Evolutionary conservation across 345 rosid species (phyloP).

Genomic region (Eucalyptus cloeziana): DNA sequence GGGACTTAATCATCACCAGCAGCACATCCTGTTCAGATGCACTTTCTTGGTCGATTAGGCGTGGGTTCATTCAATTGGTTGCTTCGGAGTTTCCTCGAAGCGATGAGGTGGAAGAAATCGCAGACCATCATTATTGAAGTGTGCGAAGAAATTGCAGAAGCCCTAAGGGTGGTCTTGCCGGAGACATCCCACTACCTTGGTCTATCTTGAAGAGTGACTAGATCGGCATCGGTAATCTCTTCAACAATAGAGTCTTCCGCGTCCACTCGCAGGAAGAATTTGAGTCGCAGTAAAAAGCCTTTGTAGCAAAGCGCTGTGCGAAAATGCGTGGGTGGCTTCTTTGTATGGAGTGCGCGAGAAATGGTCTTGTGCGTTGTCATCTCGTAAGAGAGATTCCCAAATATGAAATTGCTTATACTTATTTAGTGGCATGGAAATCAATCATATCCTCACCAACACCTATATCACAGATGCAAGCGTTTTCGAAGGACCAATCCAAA

Average conservation of each 20-base stretch:
- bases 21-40: rapidly evolving
- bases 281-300: too few relatives aligned
- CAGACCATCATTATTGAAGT: background rate
- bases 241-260: rapidly evolving
- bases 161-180: background rate
- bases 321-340: background rate
- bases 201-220: background rate
- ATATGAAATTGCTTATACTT: too few relatives aligned
- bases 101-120: background rate
- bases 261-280: too few relatives aligned
- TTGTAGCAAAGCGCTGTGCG: rapidly evolving
- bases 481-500: too few relatives aligned
- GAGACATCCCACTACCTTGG: background rate
- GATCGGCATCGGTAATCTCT: rapidly evolving
- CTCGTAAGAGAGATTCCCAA: too few relatives aligned
- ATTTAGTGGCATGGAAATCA: too few relatives aligned
- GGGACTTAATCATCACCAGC: too few relatives aligned
- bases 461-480: too few relatives aligned
- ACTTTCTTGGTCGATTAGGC: background rate
- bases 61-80: background rate
- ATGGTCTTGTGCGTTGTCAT: background rate
- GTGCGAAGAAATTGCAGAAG: background rate
- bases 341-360: background rate
- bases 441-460: too few relatives aligned
- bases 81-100: background rate